Conservation (phyloP, 2,329 filamentous ascomycete species). For the Beauveria medogensis region DNA sequence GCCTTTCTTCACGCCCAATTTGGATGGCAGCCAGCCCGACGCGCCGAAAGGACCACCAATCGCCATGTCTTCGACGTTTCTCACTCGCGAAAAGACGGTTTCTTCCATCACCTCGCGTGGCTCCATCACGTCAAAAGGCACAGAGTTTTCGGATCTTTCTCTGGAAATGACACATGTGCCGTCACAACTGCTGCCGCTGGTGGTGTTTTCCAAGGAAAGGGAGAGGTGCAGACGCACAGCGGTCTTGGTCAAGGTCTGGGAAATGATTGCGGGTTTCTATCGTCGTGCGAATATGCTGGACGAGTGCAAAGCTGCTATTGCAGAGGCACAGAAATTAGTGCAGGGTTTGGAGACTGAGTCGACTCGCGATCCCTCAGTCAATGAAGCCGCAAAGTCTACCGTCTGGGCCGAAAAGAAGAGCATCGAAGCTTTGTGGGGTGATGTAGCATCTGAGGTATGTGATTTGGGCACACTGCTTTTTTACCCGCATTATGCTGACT, state of each 20-base stretch:
- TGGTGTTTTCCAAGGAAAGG: slow-evolving; percentile 48
- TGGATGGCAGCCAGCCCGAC: slow-evolving; percentile 33
- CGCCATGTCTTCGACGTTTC: slow-evolving; percentile 27
- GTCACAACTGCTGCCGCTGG: slow-evolving; percentile 39
- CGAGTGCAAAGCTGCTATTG: slow-evolving; percentile 70
- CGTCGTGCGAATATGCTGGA: slow-evolving; percentile 70
- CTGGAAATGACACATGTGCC: slow-evolving; percentile 35
- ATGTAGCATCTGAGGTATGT: slow-evolving; percentile 73
- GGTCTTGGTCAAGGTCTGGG: slow-evolving; percentile 72
- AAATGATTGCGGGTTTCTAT: slow-evolving; percentile 84
- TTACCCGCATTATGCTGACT: slow-evolving; percentile 4
- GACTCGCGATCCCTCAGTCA: slow-evolving; percentile 52
- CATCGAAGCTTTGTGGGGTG: slow-evolving; percentile 75
- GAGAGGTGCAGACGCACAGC: slow-evolving; percentile 40
- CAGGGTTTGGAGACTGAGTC: slow-evolving; percentile 62
- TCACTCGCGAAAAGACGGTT: slow-evolving; percentile 34
- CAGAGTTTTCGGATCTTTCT: slow-evolving; percentile 31
- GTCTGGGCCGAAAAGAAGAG: slow-evolving; percentile 77
- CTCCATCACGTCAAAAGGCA: slow-evolving; percentile 32
- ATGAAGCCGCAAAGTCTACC: slow-evolving; percentile 51
- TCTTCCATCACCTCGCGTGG: slow-evolving; percentile 39
- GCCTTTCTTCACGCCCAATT: slow-evolving; percentile 40
- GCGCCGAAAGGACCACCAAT: slow-evolving; percentile 36
- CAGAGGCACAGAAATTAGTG: slow-evolving; percentile 73
- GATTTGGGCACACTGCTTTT: background rate